Conservation (phyloP, 2,329 filamentous ascomycete species). For the Penicillium paneum region DNA sequence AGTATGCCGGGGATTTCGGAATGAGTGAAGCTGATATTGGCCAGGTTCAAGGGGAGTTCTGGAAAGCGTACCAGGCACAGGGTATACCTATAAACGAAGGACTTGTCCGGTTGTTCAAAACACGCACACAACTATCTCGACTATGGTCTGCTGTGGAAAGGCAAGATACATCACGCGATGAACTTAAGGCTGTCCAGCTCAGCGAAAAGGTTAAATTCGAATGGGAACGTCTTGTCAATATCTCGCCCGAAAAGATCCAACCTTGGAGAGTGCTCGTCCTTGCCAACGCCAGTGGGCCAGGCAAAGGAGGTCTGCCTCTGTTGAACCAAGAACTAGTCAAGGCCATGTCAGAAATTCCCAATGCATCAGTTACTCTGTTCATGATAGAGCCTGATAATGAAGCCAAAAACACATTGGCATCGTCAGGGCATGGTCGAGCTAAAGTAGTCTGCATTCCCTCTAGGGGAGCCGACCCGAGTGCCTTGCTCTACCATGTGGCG, state of each 20-base stretch:
- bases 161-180: background rate
- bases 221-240: background rate
- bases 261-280: background rate
- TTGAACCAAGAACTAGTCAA: constrained; percentile 3
- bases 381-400: background rate
- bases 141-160: background rate
- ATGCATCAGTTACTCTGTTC: background rate
- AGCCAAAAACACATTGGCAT: background rate
- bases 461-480: background rate
- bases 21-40: constrained; percentile 3
- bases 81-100: background rate
- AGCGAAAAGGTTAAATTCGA: background rate
- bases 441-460: background rate
- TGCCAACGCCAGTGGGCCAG: background rate
- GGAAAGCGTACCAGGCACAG: background rate
- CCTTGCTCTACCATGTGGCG: background rate
- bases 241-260: background rate
- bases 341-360: background rate
- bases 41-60: background rate
- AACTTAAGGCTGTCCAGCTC: background rate
- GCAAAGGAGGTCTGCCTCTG: constrained; percentile 1
- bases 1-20: constrained; percentile 2
- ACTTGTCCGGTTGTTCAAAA: background rate
- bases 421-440: background rate
- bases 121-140: constrained; percentile 1